These are phyloP conservation scores for Sphagnum fallax DNA, from an alignment of 228 moss, liverwort and hornwort species.

Conservation along the genomic window DNA sequence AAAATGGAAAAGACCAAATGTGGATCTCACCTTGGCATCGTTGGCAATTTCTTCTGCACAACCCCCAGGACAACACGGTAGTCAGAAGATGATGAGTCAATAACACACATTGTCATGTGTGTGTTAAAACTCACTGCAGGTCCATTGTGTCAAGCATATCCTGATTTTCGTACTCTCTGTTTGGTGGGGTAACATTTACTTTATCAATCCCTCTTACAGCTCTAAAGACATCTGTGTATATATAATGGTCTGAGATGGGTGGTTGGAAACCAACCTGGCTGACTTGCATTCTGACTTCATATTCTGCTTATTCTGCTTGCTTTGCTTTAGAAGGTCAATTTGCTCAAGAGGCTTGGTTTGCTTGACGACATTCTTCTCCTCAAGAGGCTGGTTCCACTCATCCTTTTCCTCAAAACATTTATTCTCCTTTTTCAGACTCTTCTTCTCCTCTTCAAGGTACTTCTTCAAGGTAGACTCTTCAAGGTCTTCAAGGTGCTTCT, in stretches of 20 bases:
- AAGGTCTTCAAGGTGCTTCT: too few species aligned
- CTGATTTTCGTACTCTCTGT: background rate
- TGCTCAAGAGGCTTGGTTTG: too few species aligned
- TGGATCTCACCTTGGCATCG: conserved; percentile 46
- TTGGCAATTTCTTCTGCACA: conserved; percentile 49
- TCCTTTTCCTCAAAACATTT: too few species aligned
- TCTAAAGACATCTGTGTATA: background rate
- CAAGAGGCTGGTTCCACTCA: too few species aligned
- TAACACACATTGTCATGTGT: background rate
- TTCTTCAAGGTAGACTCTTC: too few species aligned
- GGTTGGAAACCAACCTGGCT: too few species aligned
- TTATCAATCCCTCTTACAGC: background rate
- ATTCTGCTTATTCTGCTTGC: too few species aligned
- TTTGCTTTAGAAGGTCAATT: too few species aligned
- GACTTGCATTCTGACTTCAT: too few species aligned
- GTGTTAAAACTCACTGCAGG: background rate
- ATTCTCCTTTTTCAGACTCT: too few species aligned
- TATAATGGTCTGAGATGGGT: background rate
- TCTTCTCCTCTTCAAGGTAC: too few species aligned
- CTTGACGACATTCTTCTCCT: too few species aligned
- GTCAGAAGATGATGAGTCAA: conserved; percentile 10
- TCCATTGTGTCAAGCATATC: background rate
- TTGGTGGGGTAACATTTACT: background rate
- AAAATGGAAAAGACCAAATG: background rate
- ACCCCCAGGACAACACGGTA: conserved; percentile 6